Evolutionary conservation across 2,329 filamentous ascomycete genomes (phyloP), one percentile per base, ranked within the genome.

Genomic region (Pseudocercospora vitis): DNA sequence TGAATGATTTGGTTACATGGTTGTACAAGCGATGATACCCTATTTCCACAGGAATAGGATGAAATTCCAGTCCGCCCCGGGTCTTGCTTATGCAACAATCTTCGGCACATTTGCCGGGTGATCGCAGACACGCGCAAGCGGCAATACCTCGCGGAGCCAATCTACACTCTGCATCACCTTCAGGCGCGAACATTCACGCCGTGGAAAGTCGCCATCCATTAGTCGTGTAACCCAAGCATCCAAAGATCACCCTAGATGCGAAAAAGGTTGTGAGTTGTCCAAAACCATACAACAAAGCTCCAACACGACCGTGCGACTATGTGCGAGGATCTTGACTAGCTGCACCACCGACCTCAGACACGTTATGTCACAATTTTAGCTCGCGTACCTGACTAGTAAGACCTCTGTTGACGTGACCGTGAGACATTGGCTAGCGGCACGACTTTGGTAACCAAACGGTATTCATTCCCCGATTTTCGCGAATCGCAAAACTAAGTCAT

Each of bases 321-420:
- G 33, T 37, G 33, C 33, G 21, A 18, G 14, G 16, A 18, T 19
- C 16, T 37, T 19, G 33, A 37, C 33, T 37, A 37, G 33, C 33
- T 14, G 33, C 21, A 37, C 33, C 12, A 37, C 33, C n/a, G n/a
- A 19, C 33, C 4, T 18, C n/a, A 11, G 7, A 37, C n/a, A n/a
- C n/a, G n/a, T n/a, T n/a, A n/a, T n/a, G n/a, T 37, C 33, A 50
- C 8, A 45, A 29, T 7, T n/a, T 19, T 18, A 19, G 18, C 28
- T 5, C 18, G 26, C 23, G 18, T 19, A 50, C 14, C n/a, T 29
- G 29, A 19, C 18, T 50, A 32, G 28, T 33, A 31, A 50, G 35
- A 50, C 37, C n/a, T 44, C 19, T n/a, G 45, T 55, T 58, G 56
- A 58, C 56, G 56, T 58, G 56, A 52, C 52, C 48, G 29, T 29